Base-by-base conservation (phyloP, 148 eudicot genomes). In the Persicaria tinctoria region DNA sequence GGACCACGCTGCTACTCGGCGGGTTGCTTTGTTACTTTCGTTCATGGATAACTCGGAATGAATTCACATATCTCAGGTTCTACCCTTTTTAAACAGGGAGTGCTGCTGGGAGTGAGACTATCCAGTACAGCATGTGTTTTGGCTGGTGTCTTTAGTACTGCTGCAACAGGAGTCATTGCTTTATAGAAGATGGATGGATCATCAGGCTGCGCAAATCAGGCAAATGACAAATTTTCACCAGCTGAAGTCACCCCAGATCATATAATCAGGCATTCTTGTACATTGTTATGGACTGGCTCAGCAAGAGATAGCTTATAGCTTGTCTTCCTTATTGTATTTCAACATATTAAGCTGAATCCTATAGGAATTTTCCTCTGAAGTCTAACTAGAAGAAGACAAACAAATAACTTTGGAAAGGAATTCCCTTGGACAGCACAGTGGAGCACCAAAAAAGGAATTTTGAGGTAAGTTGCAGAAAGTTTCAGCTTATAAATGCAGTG, bases 61-160 rank as follows among this genome's bases (percentile, higher is more conserved):
- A 18, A 57, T 4, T 63, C 45, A 32, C 68, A 55, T 6, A 44
- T 53, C 9, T 9, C 46, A 6, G 46, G 59, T 51, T 68, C 41
- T n/a, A 72, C 69, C 44, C 38, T 32, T 32, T 62, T 11, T 75
- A 54, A 46, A 47, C 85, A 92, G 98, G 97, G 98, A 79, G 85
- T 92, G 66, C 77, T 95, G 84, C 74, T 20, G 23, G 23, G 23
- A 20, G 23, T 92, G 79, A 97, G 98, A 72, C 82, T 89, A 70
- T 92, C 98, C 16, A 95, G 92, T 79, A 95, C 97, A 46, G 97
- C 97, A 1, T 96, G 98, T 59, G 98, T 92, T 69, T 90, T 95
- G 59, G 98, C 98, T 81, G 97, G 97, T 69, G 91, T 95, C 78
- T 89, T 95, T 66, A 93, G 94, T 70, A 95, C 98, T 62, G 98